Evolutionary conservation across 495 filamentous ascomycete genomes (phyloP).

Genomic region (Glarea lozoyensis): DNA sequence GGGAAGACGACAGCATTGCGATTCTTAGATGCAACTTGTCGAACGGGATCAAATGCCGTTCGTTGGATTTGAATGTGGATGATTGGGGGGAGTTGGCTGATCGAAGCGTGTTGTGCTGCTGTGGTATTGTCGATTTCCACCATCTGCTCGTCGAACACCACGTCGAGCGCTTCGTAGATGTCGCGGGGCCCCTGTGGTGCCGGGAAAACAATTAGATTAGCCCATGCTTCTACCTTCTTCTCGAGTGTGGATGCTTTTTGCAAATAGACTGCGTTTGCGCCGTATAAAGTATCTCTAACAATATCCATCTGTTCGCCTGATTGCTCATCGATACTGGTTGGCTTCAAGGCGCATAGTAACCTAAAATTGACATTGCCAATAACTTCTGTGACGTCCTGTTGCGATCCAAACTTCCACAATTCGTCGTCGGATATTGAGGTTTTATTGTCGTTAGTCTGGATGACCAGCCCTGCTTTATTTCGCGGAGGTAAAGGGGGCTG

Average conservation of each 20-base stretch:
- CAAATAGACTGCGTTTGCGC: conserved; percentile 14
- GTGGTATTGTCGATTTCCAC: conserved; percentile 54
- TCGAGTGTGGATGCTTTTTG: conserved; percentile 14
- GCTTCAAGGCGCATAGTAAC: conserved; percentile 76
- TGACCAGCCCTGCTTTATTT: conserved; percentile 19
- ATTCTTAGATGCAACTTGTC: conserved; percentile 59
- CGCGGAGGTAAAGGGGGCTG: conserved; percentile 33
- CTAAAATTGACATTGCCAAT: conserved; percentile 87
- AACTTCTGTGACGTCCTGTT: conserved; percentile 93
- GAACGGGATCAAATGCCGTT: conserved; percentile 56
- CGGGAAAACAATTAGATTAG: conserved; percentile 32
- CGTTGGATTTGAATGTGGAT: conserved; percentile 85
- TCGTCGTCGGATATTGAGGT: conserved; percentile 31
- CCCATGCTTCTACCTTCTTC: conserved; percentile 19
- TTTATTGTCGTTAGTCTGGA: conserved; percentile 14
- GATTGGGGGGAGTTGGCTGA: conserved; percentile 69
- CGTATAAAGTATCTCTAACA: conserved; percentile 54
- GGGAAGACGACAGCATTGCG: conserved; percentile 66
- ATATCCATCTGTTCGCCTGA: conserved; percentile 71
- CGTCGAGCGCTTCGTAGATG: conserved; percentile 77
- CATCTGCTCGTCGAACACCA: conserved; percentile 70
- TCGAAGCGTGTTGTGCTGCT: conserved; percentile 63
- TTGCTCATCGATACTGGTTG: conserved; percentile 41
- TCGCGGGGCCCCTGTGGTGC: conserved; percentile 35
- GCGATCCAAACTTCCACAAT: conserved; percentile 48